Base-by-base conservation (phyloP, 2,329 filamentous ascomycete species). In the Onygena corvina region DNA sequence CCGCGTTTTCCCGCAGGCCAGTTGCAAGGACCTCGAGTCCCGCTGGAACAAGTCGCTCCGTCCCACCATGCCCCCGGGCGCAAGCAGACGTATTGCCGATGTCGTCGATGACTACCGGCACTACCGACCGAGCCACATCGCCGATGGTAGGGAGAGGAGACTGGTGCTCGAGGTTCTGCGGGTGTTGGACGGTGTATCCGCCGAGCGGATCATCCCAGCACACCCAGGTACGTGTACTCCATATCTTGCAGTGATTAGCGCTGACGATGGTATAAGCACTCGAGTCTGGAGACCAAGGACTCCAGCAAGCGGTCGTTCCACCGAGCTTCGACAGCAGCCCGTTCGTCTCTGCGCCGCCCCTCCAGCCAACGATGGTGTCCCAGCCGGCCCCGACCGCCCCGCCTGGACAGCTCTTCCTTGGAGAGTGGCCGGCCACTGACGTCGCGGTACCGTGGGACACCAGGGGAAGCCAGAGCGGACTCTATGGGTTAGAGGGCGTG, bases 1-100 rank as follows among this genome's bases (percentile, higher is more conserved):
- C 27, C 29, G n/a, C 1, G 27, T 20, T 8, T 57, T 57, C 40
- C 23, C 35, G 2, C 33, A 34, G 7, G 34, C 36, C 14, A 50
- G 11, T 38, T 14, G 21, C 18, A 55, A 54, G 49, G 54, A 57
- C 46, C 40, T 55, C 34, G 56, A 57, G 30, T 56, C 56, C 7
- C 50, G 50, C 27, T 55, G 49, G 31, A 55, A 57, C 33, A 56
- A 55, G 49, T 47, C 31, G 27, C 40, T 54, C 25, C 52, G 51
- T 46, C 44, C 47, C 23, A 35, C 38, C 2, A n/a, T 40, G 27
- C 9, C 42, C 14, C 42, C 42, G 7, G 18, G 42, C 27, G 25
- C 2, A 3, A 2, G 5, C 27, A 46, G 27, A n/a, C 16, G 33
- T 30, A 36, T 27, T 27, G 48, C 50, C 16, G 51, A 53, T 35